These are phyloP conservation scores for Pisolithus marmoratus DNA, from an alignment of 768 basidiomycete species.

Conservation along the genomic window DNA sequence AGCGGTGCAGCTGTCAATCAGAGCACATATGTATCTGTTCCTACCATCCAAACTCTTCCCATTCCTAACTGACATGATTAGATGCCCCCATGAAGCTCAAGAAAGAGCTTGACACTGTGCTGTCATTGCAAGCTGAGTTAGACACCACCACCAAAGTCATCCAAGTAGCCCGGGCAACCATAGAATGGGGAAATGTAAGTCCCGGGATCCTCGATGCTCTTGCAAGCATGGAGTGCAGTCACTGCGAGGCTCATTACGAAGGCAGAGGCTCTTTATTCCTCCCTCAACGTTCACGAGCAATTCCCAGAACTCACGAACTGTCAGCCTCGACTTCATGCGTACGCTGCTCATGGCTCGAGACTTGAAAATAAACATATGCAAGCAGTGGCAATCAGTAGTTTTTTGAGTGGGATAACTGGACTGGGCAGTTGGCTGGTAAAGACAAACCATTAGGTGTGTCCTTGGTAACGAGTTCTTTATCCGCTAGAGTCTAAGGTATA, in stretches of 20 bases:
- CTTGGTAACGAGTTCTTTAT: too few relatives aligned
- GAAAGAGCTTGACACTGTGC: conserved; percentile 26
- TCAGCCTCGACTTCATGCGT: conserved; percentile 25
- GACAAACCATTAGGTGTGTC: conserved; percentile 12
- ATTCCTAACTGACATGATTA: conserved; percentile 17
- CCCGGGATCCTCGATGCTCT: conserved; percentile 11
- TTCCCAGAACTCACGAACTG: conserved; percentile 30
- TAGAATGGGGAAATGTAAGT: conserved; percentile 4
- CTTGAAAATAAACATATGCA: conserved; percentile 35
- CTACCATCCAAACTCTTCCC: not conserved
- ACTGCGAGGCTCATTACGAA: conserved; percentile 14
- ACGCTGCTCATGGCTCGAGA: conserved; percentile 31
- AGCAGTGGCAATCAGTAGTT: conserved; percentile 27
- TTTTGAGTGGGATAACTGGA: conserved; percentile 36
- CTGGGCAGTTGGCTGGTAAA: conserved; percentile 25
- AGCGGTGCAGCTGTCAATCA: conserved; percentile 2
- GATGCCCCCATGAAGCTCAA: conserved; percentile 23
- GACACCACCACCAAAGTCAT: conserved; percentile 20
- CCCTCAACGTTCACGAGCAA: conserved; percentile 27
- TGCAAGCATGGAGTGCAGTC: conserved; percentile 13
- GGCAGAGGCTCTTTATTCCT: conserved; percentile 29
- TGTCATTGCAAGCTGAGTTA: conserved; percentile 26
- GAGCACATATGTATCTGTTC: not conserved
- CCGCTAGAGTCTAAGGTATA: too few relatives aligned
- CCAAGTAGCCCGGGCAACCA: conserved; percentile 1